A percentile compares a stretch with the other conserved stretches of the same genome.
phyloP scores from a whole-genome alignment of 768 basidiomycete species.

The Termitomyces eurrhizus region DNA sequence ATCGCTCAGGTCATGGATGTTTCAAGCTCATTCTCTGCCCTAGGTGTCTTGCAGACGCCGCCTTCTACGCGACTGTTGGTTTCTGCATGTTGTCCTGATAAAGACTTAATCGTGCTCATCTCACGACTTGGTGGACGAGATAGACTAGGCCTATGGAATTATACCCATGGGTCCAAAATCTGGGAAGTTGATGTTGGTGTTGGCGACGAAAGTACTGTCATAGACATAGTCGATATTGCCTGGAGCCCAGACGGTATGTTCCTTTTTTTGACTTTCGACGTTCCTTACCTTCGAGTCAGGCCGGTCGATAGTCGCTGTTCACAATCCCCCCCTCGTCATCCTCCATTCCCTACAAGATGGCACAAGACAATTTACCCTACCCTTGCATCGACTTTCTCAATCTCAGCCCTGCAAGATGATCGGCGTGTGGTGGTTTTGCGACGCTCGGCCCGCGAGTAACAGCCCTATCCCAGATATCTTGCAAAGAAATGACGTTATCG shows the following conservation, averaged over 20 bases:
- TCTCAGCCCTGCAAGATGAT: conserved; percentile 28
- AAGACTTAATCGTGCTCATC: conserved; percentile 69
- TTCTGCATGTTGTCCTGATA: conserved; percentile 81
- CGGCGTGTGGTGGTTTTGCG: conserved; percentile 73
- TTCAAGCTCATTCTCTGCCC: conserved; percentile 47
- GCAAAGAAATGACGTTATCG: conserved; percentile 60
- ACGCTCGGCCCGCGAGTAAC: conserved; percentile 35
- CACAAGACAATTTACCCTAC: conserved; percentile 44
- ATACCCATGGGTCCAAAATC: conserved; percentile 68
- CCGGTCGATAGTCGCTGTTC: conserved; percentile 68
- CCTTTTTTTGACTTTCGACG: not conserved
- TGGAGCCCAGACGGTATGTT: conserved; percentile 82
- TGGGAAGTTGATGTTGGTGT: conserved; percentile 75
- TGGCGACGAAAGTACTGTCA: conserved; percentile 32
- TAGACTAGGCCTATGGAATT: conserved; percentile 73
- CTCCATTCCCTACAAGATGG: conserved; percentile 83
- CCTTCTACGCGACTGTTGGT: conserved; percentile 52
- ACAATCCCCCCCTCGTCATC: conserved; percentile 63
- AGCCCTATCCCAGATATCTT: conserved; percentile 72
- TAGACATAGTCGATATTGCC: conserved; percentile 54
- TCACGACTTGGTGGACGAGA: conserved; percentile 66
- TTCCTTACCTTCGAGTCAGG: conserved; percentile 31
- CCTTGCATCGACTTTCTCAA: conserved; percentile 25
- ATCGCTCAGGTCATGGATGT: conserved; percentile 10
- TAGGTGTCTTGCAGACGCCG: conserved; percentile 56